Conservation (phyloP, 768 basidiomycete genomes). For the Tubosaeta sp. region DNA sequence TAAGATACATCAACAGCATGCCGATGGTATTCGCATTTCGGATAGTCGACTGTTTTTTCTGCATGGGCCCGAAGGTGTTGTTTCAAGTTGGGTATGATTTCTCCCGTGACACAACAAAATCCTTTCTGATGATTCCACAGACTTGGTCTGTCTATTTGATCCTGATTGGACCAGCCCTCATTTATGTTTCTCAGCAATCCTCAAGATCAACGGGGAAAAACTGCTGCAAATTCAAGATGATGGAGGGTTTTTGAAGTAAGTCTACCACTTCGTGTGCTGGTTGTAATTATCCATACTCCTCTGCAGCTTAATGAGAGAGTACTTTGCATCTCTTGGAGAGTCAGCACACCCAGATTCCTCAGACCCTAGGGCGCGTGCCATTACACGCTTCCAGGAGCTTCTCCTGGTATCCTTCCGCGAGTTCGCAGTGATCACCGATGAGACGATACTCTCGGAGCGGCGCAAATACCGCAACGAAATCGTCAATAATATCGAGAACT, state of each 20-base stretch:
- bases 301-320: slow-evolving; percentile 85
- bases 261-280: not conserved
- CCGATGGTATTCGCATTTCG: slow-evolving; percentile 98
- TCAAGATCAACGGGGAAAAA: slow-evolving; percentile 96
- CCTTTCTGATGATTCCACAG: slow-evolving; percentile 31
- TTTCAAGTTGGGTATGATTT: slow-evolving; percentile 89
- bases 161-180: slow-evolving; percentile 8
- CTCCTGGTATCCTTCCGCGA: slow-evolving; percentile 97
- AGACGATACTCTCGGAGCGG: slow-evolving; percentile 85
- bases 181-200: slow-evolving; percentile 60
- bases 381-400: slow-evolving; percentile 96
- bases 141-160: slow-evolving; percentile 44
- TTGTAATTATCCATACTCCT: not conserved
- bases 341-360: slow-evolving; percentile 88
- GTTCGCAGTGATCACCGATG: slow-evolving; percentile 94
- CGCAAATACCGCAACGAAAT: slow-evolving; percentile 84
- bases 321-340: slow-evolving; percentile 89
- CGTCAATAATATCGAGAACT: slow-evolving; percentile 87
- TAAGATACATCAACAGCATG: slow-evolving; percentile 85
- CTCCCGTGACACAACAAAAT: not conserved
- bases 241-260: slow-evolving; percentile 91
- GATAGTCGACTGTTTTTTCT: slow-evolving; percentile 96
- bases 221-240: slow-evolving; percentile 93
- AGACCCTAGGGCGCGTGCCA: slow-evolving; percentile 87
- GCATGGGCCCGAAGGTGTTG: slow-evolving; percentile 97